Evolutionary conservation across 352 stramenopile genomes (phyloP), one percentile per base, ranked within the genome.

Genomic region (Phytophthora cajani): DNA sequence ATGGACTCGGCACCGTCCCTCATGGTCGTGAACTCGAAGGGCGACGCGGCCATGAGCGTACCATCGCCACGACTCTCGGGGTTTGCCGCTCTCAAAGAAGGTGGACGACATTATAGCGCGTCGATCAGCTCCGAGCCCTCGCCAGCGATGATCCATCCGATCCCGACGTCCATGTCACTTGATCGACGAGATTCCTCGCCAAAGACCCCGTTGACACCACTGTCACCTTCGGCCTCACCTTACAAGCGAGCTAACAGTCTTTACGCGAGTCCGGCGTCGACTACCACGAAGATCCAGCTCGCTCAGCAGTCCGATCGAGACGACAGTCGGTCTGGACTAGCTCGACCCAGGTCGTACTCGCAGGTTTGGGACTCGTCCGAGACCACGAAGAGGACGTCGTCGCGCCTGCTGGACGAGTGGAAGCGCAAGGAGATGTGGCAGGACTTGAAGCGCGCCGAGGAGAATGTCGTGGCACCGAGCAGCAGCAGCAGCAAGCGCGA

Each of bases 351-450:
- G 51, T 77, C 70, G 27, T 74, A 64, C 21, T 87, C 75, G 44
- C 81, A 88, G 51, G 70, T 88, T 17, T 88, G 77, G 77, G 76
- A 78, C 56, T 80, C 58, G 63, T 64, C 46, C 16, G 71, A 71
- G 51, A 55, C 62, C 40, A 57, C 68, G 23, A 78, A 75, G 64
- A 79, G 71, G 55, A 70, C 64, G 9, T 84, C 72, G 1, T 90
- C 80, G 11, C 81, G 84, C 17, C 65, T 90, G 32, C 72, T 92
- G 19, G 84, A 92, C 51, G 84, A 92, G 50, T 80, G 72, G 74
- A 92, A 92, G 66, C 81, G 84, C 16, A 89, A 90, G 59, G 82
- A 92, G 51, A 88, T 92, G 61, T 92, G 84, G 84, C 77, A 88
- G 73, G 81, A 90, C 55, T 79, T 90, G 40, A 92, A 92, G 58